phyloP scores from a whole-genome alignment of 2,329 filamentous ascomycete genomes.

The Trichoderma citrinoviride region DNA sequence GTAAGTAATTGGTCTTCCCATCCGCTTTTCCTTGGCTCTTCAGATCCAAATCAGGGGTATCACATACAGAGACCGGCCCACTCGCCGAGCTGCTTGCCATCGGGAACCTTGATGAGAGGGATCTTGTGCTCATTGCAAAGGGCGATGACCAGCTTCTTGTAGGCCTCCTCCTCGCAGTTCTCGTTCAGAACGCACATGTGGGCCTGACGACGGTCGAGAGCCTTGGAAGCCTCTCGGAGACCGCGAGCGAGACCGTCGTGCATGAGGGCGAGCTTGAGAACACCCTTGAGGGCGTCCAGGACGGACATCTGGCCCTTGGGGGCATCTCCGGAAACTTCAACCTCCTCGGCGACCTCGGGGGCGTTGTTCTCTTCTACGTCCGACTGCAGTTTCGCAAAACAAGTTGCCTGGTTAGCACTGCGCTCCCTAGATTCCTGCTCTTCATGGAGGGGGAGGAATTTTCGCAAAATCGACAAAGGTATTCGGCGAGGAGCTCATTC shows the following conservation, averaged over 20 bases:
- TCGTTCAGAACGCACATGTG: constrained; percentile 99
- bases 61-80: constrained; percentile 98
- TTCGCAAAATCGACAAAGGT: constrained; percentile 14
- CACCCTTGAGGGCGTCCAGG: constrained; percentile 97
- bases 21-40: background rate
- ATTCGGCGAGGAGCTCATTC: constrained; percentile 8
- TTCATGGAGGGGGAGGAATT: constrained; percentile 8
- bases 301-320: constrained; percentile 95
- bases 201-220: constrained; percentile 95
- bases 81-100: constrained; percentile 99
- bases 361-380: constrained; percentile 99
- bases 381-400: constrained; percentile 62
- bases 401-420: constrained; percentile 28
- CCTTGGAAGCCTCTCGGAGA: constrained; percentile 97
- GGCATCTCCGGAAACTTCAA: constrained; percentile 93
- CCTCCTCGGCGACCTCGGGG: constrained; percentile 80
- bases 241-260: constrained; percentile 98
- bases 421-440: background rate
- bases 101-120: constrained; percentile 98
- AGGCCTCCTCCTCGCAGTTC: constrained; percentile 99
- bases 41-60: background rate
- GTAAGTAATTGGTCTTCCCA: constrained; percentile 32
- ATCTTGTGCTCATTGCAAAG: constrained; percentile 99
- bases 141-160: constrained; percentile 99
- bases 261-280: constrained; percentile 97